Percentiles rank a stretch among this genome's conserved stretches.
Conservation (phyloP, 768 basidiomycete genomes). For the Tylopilus sp. region DNA sequence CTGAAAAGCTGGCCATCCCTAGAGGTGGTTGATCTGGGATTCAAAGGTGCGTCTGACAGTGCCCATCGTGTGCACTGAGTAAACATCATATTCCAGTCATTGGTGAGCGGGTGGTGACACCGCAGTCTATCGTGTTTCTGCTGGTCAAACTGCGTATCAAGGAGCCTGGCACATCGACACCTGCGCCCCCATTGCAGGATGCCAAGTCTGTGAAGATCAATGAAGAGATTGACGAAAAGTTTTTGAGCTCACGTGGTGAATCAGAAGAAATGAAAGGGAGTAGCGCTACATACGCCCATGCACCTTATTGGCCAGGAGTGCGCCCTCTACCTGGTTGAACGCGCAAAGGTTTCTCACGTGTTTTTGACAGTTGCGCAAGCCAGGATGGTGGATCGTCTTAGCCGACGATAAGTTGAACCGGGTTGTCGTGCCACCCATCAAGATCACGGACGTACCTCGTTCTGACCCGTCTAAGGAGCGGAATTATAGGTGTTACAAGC, state of each 20-base stretch:
- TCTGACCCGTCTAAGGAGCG: constrained; percentile 45
- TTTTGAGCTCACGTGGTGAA: constrained; percentile 60
- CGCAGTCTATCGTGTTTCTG: constrained; percentile 84
- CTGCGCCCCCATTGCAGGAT: constrained; percentile 34
- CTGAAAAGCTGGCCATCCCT: constrained; percentile 68
- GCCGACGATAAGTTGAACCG: constrained; percentile 83
- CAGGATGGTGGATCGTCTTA: constrained; percentile 89
- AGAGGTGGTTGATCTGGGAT: constrained; percentile 77
- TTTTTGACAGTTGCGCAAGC: constrained; percentile 69
- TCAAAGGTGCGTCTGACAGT: constrained; percentile 62
- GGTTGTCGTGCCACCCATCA: constrained; percentile 83
- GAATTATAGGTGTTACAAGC: constrained; percentile 79
- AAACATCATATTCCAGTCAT: constrained; percentile 53
- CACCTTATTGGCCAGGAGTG: constrained; percentile 90
- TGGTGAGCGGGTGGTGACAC: constrained; percentile 84
- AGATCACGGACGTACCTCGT: constrained; percentile 75
- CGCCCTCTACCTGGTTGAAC: constrained; percentile 22
- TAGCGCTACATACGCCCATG: constrained; percentile 71
- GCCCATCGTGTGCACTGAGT: background rate
- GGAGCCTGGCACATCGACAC: constrained; percentile 42
- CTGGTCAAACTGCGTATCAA: constrained; percentile 77
- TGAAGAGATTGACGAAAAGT: constrained; percentile 65
- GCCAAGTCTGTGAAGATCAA: constrained; percentile 43
- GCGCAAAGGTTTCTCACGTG: background rate
- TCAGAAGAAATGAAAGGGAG: constrained; percentile 55